A percentile compares a stretch with the other conserved stretches of the same genome.
phyloP scores from a whole-genome alignment of 805 yeast genomes.

The Saturnispora sekii region DNA sequence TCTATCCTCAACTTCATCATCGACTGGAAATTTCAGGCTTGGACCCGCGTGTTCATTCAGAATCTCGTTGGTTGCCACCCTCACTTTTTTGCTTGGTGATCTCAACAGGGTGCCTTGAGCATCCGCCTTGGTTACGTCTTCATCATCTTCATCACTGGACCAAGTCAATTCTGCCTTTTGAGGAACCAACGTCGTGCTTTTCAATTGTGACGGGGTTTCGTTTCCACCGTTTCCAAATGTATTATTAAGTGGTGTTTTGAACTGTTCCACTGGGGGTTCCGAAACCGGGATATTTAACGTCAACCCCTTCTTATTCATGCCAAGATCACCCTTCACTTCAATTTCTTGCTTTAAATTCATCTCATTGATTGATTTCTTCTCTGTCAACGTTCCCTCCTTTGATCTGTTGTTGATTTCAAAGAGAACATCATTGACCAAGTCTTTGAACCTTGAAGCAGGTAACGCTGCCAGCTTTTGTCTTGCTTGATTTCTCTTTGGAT shows the following conservation, averaged over 20 bases:
- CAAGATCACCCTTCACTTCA: background rate
- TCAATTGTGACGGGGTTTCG: conserved; percentile 29
- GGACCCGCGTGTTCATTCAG: conserved; percentile 11
- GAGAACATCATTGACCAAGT: conserved; percentile 80
- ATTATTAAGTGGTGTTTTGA: conserved; percentile 13
- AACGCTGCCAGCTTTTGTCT: conserved; percentile 81
- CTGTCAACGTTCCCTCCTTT: background rate
- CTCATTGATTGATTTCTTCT: background rate
- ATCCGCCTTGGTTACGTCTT: conserved; percentile 10
- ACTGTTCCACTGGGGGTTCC: conserved; percentile 2
- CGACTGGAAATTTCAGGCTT: conserved; percentile 10
- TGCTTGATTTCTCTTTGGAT: conserved; percentile 92
- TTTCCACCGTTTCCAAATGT: conserved; percentile 7
- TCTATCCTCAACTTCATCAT: conserved; percentile 2
- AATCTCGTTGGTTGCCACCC: conserved; percentile 12
- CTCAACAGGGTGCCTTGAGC: conserved; percentile 11
- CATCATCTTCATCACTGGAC: conserved; percentile 78
- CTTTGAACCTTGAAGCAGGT: conserved; percentile 76
- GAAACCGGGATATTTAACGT: conserved; percentile 1
- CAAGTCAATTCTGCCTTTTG: conserved; percentile 77
- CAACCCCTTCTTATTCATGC: conserved; percentile 11
- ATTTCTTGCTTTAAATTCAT: background rate
- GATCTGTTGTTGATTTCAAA: conserved; percentile 65
- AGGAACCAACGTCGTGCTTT: conserved; percentile 68
- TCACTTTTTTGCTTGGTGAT: conserved; percentile 10